A percentile compares a stretch with the other conserved stretches of the same genome.
Conservation (phyloP, 805 yeast genomes). For the Kurtzmaniella cleridarum region DNA sequence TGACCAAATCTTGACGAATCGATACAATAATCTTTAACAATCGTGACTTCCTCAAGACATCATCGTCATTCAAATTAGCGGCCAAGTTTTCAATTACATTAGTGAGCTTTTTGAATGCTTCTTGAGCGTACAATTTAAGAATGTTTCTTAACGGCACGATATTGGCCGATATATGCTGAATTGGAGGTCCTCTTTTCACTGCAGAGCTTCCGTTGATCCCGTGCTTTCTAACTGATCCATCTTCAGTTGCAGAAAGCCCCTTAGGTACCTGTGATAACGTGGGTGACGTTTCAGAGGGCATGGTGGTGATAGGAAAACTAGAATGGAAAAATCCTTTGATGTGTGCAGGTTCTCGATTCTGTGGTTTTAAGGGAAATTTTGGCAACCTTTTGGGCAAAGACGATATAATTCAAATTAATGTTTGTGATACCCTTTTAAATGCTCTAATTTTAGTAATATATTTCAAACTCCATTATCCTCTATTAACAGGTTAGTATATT, state of each 20-base stretch:
- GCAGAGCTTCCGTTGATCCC: neutral
- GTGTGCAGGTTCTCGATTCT: neutral
- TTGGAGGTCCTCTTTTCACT: constrained; percentile 5
- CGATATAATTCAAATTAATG: too few relatives aligned
- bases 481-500: too few relatives aligned
- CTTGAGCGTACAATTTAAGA: constrained; percentile 52
- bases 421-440: too few relatives aligned
- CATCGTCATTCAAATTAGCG: constrained; percentile 34
- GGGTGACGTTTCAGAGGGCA: too few relatives aligned
- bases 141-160: constrained; percentile 60
- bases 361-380: neutral
- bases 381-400: too few relatives aligned
- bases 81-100: constrained; percentile 59
- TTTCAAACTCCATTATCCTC: too few relatives aligned
- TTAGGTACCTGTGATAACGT: neutral
- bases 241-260: neutral
- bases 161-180: constrained; percentile 63
- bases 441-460: too few relatives aligned
- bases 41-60: constrained; percentile 47
- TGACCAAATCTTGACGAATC: constrained; percentile 77
- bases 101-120: constrained; percentile 58
- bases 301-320: too few relatives aligned
- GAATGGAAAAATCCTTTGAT: neutral
- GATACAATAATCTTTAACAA: constrained; percentile 65
- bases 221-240: neutral